Percentiles rank a stretch among this genome's conserved stretches.
Conservation (phyloP, 441 rosid species). For the Adansonia grandidieri region DNA sequence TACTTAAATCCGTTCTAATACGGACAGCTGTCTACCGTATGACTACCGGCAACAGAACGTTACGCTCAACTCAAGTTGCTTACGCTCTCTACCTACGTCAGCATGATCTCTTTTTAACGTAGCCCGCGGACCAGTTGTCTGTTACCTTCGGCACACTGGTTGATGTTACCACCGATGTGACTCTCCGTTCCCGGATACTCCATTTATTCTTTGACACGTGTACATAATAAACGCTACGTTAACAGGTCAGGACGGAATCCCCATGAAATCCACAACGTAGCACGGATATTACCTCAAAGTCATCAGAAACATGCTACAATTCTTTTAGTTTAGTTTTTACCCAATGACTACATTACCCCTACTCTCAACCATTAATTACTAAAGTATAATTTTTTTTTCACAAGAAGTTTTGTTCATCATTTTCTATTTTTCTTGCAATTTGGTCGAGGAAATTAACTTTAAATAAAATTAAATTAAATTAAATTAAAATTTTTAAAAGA, state of each 20-base stretch:
- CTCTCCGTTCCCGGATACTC: background rate
- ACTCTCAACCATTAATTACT: background rate
- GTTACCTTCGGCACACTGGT: background rate
- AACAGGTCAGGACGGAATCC: background rate
- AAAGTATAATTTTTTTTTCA: no score
- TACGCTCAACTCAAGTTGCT: background rate
- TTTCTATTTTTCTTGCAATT: no score
- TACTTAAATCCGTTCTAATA: no score
- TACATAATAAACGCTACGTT: background rate
- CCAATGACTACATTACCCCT: background rate
- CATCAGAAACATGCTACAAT: background rate
- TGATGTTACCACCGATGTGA: background rate
- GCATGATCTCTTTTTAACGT: background rate
- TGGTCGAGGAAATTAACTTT: no score
- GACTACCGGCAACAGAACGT: background rate
- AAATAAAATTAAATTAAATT: no score
- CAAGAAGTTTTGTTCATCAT: no score
- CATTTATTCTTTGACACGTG: background rate
- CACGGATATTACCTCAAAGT: background rate
- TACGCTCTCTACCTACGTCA: background rate
- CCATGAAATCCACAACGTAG: background rate
- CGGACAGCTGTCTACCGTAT: no score
- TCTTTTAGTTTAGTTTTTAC: no score
- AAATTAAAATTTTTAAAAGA: no score
- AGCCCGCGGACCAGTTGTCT: background rate